A percentile compares a stretch with the other conserved stretches of the same genome.
phyloP scores from a whole-genome alignment of 805 yeast genomes.

The Starmerella apis region DNA sequence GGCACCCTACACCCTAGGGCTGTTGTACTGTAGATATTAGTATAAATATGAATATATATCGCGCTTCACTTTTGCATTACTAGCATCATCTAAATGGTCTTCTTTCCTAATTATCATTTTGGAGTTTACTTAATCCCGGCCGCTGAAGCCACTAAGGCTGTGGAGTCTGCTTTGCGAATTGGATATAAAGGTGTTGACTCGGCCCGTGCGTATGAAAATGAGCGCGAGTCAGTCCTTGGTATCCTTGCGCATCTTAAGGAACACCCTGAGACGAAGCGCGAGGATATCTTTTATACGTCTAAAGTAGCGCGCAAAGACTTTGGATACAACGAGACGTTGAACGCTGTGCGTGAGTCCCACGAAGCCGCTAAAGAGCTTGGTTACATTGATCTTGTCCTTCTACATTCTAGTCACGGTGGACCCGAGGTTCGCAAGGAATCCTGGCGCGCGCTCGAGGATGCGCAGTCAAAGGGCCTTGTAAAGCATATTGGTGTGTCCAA shows the following conservation, averaged over 20 bases:
- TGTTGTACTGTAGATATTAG: too few species aligned
- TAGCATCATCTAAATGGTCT: background rate
- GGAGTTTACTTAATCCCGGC: constrained; percentile 25
- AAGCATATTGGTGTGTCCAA: constrained; percentile 54
- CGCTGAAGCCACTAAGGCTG: constrained; percentile 31
- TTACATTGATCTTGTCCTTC: constrained; percentile 59
- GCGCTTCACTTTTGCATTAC: too few species aligned
- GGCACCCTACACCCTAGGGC: too few species aligned
- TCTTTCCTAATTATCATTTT: constrained; percentile 25
- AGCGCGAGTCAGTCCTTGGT: constrained; percentile 42
- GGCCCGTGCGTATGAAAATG: constrained; percentile 57
- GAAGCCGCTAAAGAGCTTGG: constrained; percentile 42
- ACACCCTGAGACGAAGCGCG: constrained; percentile 40
- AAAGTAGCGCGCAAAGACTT: constrained; percentile 60
- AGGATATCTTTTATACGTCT: constrained; percentile 45
- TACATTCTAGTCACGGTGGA: constrained; percentile 41
- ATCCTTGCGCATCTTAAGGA: constrained; percentile 15
- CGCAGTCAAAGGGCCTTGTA: constrained; percentile 41
- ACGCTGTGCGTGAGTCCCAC: constrained; percentile 49
- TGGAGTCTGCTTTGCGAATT: constrained; percentile 45
- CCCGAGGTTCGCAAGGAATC: constrained; percentile 36
- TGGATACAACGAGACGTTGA: constrained; percentile 41
- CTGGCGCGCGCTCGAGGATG: constrained; percentile 49
- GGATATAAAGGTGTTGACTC: constrained; percentile 69
- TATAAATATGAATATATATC: too few species aligned